Conservation (phyloP, 768 basidiomycete species). For the Termitomyces sp. region DNA sequence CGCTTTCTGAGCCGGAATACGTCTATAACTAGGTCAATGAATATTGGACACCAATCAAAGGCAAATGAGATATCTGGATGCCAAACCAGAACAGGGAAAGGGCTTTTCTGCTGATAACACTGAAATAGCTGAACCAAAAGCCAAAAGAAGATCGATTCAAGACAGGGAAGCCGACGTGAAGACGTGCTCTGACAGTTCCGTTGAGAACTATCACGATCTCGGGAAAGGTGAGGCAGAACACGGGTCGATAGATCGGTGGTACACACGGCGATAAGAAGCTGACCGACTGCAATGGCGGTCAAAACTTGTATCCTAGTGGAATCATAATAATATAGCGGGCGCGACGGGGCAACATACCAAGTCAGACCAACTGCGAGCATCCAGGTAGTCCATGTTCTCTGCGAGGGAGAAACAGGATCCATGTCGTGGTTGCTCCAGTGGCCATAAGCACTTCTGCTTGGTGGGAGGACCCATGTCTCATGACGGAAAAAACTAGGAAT, state of each 20-base stretch:
- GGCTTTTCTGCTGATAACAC: conserved; percentile 70
- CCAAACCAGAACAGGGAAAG: conserved; percentile 84
- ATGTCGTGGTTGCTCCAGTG: conserved; percentile 74
- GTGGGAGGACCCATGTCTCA: conserved; percentile 36
- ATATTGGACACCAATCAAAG: background rate
- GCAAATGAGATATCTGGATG: conserved; percentile 44
- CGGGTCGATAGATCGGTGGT: background rate
- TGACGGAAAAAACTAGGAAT: background rate
- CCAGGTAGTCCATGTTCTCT: conserved; percentile 65
- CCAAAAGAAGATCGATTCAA: conserved; percentile 86
- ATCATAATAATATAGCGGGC: background rate
- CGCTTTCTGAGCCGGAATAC: conserved; percentile 64
- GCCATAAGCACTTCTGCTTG: conserved; percentile 53
- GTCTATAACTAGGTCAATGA: conserved; percentile 26
- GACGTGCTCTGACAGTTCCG: conserved; percentile 72
- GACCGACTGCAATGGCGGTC: conserved; percentile 67
- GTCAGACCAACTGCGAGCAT: conserved; percentile 76
- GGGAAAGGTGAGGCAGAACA: background rate
- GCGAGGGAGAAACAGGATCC: conserved; percentile 63
- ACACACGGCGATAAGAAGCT: conserved; percentile 59
- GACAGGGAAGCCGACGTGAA: conserved; percentile 73
- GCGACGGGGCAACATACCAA: conserved; percentile 36
- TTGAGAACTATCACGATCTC: conserved; percentile 64
- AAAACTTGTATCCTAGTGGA: conserved; percentile 57
- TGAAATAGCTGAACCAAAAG: conserved; percentile 88